Evolutionary conservation across 257 asterid species (phyloP).

Genomic region (Dorcoceras hygrometricum): DNA sequence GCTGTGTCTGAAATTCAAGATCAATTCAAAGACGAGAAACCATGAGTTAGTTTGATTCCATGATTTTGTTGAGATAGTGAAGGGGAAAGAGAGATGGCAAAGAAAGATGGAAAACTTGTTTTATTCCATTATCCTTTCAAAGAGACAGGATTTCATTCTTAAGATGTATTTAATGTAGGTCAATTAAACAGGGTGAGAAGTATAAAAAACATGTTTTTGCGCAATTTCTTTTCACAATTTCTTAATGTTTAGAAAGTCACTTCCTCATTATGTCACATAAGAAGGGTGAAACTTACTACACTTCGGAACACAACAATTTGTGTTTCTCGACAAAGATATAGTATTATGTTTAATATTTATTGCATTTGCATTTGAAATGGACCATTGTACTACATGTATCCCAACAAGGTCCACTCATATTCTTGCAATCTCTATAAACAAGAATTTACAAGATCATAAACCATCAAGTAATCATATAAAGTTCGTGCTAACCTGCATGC

Average conservation of each 20-base stretch:
- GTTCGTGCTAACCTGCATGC: constrained; percentile 81
- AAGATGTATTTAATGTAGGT: too few species aligned
- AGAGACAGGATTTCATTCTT: background rate
- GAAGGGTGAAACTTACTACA: too few species aligned
- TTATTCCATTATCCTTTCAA: background rate
- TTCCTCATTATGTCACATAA: too few species aligned
- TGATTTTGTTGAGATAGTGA: background rate
- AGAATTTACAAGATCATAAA: background rate
- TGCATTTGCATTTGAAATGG: background rate
- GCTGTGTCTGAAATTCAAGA: constrained; percentile 69
- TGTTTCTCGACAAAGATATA: background rate
- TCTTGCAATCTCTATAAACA: background rate
- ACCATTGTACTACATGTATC: background rate
- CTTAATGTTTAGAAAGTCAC: too few species aligned
- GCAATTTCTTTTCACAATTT: too few species aligned
- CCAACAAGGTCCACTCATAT: background rate
- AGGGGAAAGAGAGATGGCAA: too few species aligned
- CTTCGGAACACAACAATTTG: background rate
- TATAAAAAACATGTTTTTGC: too few species aligned
- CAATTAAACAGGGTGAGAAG: background rate
- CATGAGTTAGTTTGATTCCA: background rate
- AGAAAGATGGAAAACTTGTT: too few species aligned
- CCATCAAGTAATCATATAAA: background rate
- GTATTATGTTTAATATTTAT: too few species aligned
- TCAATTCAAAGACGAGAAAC: constrained; percentile 17